Evolutionary conservation across 2,329 filamentous ascomycete species (phyloP).

Genomic region (Trichoderma semiorbis): DNA sequence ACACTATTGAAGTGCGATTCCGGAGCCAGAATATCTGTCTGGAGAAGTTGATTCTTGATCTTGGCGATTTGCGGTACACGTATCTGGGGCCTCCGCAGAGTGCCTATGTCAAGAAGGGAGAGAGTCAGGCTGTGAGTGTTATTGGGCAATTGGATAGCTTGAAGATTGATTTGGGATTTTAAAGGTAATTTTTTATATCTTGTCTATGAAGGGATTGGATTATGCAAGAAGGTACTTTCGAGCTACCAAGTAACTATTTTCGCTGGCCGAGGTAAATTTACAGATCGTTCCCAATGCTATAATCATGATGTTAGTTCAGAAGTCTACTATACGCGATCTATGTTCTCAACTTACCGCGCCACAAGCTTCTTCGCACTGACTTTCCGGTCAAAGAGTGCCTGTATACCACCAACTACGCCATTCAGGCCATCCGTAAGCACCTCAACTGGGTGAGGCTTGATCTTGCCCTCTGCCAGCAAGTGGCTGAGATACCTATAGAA

Average conservation of each 20-base stretch:
- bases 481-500: neutral
- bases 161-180: constrained; percentile 18
- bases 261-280: neutral
- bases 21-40: constrained; percentile 35
- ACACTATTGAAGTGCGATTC: constrained; percentile 30
- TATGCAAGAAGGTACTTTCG: neutral
- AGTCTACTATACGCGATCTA: neutral
- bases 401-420: constrained; percentile 4
- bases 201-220: neutral
- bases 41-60: constrained; percentile 37
- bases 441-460: constrained; percentile 16
- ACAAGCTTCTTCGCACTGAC: constrained; percentile 17
- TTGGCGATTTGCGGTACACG: constrained; percentile 31
- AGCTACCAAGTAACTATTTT: neutral
- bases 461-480: neutral
- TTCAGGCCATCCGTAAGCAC: constrained; percentile 19
- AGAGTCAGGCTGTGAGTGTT: neutral
- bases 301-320: neutral
- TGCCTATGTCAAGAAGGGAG: constrained; percentile 22
- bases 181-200: neutral
- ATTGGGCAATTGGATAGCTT: constrained; percentile 12
- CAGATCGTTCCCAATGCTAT: neutral
- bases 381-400: constrained; percentile 11
- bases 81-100: constrained; percentile 37
- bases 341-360: neutral